Evolutionary conservation across 1,284 basidiomycete genomes (phyloP).

Genomic region (Tilletia horrida): DNA sequence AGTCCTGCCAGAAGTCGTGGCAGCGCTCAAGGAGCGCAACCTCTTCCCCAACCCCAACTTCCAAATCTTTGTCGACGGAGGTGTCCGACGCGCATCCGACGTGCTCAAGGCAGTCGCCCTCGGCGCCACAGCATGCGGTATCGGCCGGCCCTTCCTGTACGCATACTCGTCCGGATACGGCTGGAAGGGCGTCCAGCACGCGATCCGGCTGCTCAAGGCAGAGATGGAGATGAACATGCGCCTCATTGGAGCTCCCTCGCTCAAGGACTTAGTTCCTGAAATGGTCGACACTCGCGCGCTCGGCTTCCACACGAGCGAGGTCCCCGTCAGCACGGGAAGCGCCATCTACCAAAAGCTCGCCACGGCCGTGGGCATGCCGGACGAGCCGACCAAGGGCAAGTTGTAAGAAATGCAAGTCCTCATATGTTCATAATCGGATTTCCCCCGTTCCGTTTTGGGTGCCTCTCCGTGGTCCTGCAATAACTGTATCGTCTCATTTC

Average conservation of each 20-base stretch:
- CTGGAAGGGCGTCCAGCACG: constrained; percentile 21
- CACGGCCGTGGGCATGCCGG: constrained; percentile 35
- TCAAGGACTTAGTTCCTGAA: constrained; percentile 73
- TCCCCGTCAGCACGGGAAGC: constrained; percentile 32
- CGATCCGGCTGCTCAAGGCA: constrained; percentile 61
- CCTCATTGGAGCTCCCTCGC: constrained; percentile 73
- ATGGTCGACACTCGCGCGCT: constrained; percentile 83
- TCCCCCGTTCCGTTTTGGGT: no score
- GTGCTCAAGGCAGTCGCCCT: constrained; percentile 87
- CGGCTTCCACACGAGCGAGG: constrained; percentile 51
- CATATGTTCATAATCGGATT: no score
- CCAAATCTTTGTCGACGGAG: constrained; percentile 86
- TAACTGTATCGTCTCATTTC: no score
- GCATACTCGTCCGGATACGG: constrained; percentile 27
- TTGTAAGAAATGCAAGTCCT: no score
- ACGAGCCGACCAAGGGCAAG: constrained; percentile 17
- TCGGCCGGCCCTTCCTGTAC: constrained; percentile 58
- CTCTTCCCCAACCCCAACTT: constrained; percentile 66
- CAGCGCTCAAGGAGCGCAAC: constrained; percentile 66
- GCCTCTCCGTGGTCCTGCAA: no score
- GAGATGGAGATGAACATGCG: constrained; percentile 61
- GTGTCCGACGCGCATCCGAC: constrained; percentile 73
- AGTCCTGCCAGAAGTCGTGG: constrained; percentile 79
- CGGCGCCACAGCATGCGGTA: constrained; percentile 74
- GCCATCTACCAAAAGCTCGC: constrained; percentile 43